Evolutionary conservation across 2,329 filamentous ascomycete genomes (phyloP), one percentile per base, ranked within the genome.

Genomic region (Calycina herbarum): DNA sequence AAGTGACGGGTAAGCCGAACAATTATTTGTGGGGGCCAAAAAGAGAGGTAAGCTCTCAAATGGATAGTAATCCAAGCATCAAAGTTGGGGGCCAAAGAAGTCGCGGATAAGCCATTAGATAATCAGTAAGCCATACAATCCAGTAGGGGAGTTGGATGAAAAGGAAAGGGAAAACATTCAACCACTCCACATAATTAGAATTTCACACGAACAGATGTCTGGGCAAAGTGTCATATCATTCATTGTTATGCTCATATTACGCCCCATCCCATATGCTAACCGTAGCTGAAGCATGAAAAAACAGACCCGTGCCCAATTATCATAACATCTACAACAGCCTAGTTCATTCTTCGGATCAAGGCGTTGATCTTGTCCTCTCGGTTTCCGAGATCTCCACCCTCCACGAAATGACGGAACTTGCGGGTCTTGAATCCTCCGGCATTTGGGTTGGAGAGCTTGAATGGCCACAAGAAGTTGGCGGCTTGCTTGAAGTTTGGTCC

Each of bases 401-500:
- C 67, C 29, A 74, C 67, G 63, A 69, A 71, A 63, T 74, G 72
- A 27, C 61, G 45, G 69, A 98, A 98, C 87, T 98, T 99, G 84
- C 95, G 88, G 77, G 91, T 83, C 76, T 91, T 90, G 93, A 98
- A 99, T 73, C 95, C 94, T 81, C 95, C 95, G 76, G 85, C 98
- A 24, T 20, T 51, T 79, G 95, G 95, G 89, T 96, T 97, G 88
- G 89, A 93, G 75, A 99, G 91, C 91, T 99, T 98, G 90, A 99
- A 99, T 79, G 57, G 61, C 61, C 62, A 63, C 10, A 67, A 57
- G 59, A 66, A 64, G 62, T 66, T 66, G 62, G 65, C 61, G 78
- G 92, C 93, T 86, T 97, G 94, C 90, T 97, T 98, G 91, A 95
- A 96, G 90, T 98, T 98, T 86, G 94, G 94, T 80, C 95, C 94